phyloP scores from a whole-genome alignment of 768 basidiomycete species.

The Calocera cornea region DNA sequence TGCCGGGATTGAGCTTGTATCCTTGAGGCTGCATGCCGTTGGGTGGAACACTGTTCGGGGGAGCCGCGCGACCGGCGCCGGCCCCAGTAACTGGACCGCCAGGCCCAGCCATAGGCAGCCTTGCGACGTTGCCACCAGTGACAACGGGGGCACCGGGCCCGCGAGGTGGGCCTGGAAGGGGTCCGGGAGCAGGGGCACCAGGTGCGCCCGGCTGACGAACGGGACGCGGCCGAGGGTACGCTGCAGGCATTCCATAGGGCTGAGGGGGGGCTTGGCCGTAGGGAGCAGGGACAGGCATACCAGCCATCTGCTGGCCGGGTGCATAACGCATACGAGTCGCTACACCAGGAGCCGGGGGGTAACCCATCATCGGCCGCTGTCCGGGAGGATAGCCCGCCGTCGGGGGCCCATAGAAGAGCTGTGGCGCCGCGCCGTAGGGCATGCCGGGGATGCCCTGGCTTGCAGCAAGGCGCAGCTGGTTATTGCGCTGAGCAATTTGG shows the following conservation, averaged over 20 bases:
- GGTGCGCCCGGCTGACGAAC: constrained; percentile 46
- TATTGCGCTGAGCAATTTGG: constrained; percentile 92
- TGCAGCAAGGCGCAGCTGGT: constrained; percentile 82
- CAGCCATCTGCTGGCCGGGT: constrained; percentile 56
- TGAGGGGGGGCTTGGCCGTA: constrained; percentile 44
- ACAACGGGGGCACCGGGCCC: constrained; percentile 44
- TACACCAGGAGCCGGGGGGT: constrained; percentile 63
- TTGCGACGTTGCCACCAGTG: constrained; percentile 48
- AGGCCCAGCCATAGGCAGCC: constrained; percentile 27
- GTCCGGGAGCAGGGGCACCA: constrained; percentile 46
- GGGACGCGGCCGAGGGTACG: constrained; percentile 40
- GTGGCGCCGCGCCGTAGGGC: constrained; percentile 63
- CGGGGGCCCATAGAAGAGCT: constrained; percentile 73
- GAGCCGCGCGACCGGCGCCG: constrained; percentile 44
- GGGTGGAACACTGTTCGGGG: constrained; percentile 15
- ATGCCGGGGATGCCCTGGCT: constrained; percentile 66
- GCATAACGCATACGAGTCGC: constrained; percentile 67
- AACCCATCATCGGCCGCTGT: constrained; percentile 63
- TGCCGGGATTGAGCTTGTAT: constrained; percentile 27
- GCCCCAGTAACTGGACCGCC: constrained; percentile 20
- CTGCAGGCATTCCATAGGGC: constrained; percentile 36
- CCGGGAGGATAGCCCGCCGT: constrained; percentile 67
- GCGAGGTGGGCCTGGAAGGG: constrained; percentile 15
- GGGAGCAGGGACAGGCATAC: constrained; percentile 61
- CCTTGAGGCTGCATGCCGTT: constrained; percentile 22